A percentile compares a stretch with the other conserved stretches of the same genome.
Conservation (phyloP, 1,284 basidiomycete species). For the Puccinia novopanici region DNA sequence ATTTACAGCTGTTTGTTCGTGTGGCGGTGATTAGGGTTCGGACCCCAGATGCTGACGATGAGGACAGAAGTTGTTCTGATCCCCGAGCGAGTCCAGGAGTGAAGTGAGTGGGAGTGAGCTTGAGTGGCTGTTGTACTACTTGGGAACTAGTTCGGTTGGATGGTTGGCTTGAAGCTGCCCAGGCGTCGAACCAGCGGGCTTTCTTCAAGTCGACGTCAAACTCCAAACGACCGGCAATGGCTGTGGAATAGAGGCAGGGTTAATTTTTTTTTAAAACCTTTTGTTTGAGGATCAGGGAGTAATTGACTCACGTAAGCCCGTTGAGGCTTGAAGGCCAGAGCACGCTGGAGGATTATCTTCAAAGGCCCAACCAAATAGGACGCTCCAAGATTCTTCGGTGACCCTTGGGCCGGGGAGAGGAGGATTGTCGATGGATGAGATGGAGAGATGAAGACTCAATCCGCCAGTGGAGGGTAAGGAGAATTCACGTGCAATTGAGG, state of each 20-base stretch:
- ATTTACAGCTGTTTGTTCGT: constrained; percentile 13
- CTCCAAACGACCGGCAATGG: constrained; percentile 71
- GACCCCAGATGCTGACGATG: constrained; percentile 14
- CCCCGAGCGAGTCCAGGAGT: background rate
- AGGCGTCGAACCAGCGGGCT: constrained; percentile 72
- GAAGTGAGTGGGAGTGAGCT: background rate
- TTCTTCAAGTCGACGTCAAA: constrained; percentile 73
- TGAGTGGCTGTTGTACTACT: constrained; percentile 2
- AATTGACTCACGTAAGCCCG: background rate
- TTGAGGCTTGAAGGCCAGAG: background rate
- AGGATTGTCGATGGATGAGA: constrained; percentile 60
- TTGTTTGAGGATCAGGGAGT: too few species aligned
- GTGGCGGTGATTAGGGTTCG: constrained; percentile 10
- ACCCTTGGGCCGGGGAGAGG: constrained; percentile 69
- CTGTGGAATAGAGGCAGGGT: constrained; percentile 22
- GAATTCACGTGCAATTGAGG: constrained; percentile 75
- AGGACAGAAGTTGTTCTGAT: background rate
- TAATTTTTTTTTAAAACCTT: too few species aligned
- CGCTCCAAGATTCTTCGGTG: constrained; percentile 73
- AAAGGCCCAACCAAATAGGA: constrained; percentile 62
- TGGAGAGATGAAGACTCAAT: constrained; percentile 68
- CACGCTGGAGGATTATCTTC: constrained; percentile 58
- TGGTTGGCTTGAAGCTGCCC: constrained; percentile 59
- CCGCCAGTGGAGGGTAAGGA: constrained; percentile 74
- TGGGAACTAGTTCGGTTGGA: background rate